Base-by-base conservation (phyloP, 148 eudicot species). In the Spergularia marina region DNA sequence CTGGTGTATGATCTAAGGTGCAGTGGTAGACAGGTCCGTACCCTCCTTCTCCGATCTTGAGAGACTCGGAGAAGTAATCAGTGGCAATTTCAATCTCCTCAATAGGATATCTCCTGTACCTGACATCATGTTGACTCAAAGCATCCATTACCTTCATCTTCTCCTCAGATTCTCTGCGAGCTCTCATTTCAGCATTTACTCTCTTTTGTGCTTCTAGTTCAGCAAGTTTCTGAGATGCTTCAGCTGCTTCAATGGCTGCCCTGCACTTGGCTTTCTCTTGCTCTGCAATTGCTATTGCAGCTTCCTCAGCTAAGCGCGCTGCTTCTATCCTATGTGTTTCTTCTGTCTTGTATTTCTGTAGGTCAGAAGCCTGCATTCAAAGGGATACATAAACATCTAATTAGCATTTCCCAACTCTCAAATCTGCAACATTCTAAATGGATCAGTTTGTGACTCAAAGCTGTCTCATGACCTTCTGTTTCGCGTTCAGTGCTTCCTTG, bases 11-110 rank as follows among this genome's bases (percentile, higher is more conserved):
- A 77, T 92, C 97, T 70, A 92, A 86, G 53, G 53, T 76, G 68
- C 90, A 76, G 75, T 79, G 87, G 59, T 79, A 92, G 9, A 92
- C 97, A 0, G 97, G 97, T 25, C 97, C 97, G 75, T 92, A 92
- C 39, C 97, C 93, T 25, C 97, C 97, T 85, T 90, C 93, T 17
- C 97, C 97, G 14, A 92, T 84, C 81, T 88, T 87, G 44, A 72
- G 88, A 0, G 85, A 78, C 2, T 81, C 87, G 2, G 89, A 49
- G 60, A 92, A 90, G 76, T 73, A 70, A 3, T 85, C 83, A 0
- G 93, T 92, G 2, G 97, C 97, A 34, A 57, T 68, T 78, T 92
- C 93, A 13, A 92, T 90, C 34, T 92, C 91, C 40, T 84, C 89
- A 47, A 89, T 86, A 61, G 83, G 54, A 71, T 90, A 92, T 68